A percentile compares a stretch with the other conserved stretches of the same genome.
phyloP scores from a whole-genome alignment of 129 eudicot species.

The Pseudognaphalium luteoalbum region DNA sequence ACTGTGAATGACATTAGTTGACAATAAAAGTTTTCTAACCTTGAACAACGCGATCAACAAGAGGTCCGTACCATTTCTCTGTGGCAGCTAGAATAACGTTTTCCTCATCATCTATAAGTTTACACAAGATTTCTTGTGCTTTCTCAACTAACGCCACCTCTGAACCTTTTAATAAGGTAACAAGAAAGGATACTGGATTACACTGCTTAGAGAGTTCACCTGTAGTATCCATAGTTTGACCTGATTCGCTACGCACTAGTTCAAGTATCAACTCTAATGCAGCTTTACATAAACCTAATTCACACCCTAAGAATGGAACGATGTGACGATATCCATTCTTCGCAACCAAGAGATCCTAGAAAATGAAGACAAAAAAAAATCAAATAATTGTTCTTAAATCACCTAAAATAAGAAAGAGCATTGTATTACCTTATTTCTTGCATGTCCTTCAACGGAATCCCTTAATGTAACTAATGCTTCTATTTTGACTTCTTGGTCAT shows the following conservation, averaged over 20 bases:
- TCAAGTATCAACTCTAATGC: constrained; percentile 56
- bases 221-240: constrained; percentile 37
- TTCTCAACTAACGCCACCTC: constrained; percentile 31
- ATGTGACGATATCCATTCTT: constrained; percentile 43
- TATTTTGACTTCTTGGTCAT: constrained; percentile 33
- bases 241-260: constrained; percentile 38
- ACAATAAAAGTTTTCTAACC: constrained; percentile 36
- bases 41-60: constrained; percentile 39
- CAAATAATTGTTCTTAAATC: background rate
- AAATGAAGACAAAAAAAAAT: background rate
- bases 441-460: constrained; percentile 49
- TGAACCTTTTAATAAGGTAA: constrained; percentile 35
- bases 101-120: constrained; percentile 53
- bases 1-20: background rate
- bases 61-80: constrained; percentile 60
- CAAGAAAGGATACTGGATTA: constrained; percentile 46
- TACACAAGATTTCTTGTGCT: constrained; percentile 45
- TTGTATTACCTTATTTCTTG: constrained; percentile 53
- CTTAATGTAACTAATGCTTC: constrained; percentile 43
- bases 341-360: constrained; percentile 50
- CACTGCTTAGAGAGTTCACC: constrained; percentile 42
- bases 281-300: constrained; percentile 40
- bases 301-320: constrained; percentile 48
- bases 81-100: constrained; percentile 44
- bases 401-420: background rate